phyloP scores from a whole-genome alignment of 768 basidiomycete species.

The Suillus luteus region DNA sequence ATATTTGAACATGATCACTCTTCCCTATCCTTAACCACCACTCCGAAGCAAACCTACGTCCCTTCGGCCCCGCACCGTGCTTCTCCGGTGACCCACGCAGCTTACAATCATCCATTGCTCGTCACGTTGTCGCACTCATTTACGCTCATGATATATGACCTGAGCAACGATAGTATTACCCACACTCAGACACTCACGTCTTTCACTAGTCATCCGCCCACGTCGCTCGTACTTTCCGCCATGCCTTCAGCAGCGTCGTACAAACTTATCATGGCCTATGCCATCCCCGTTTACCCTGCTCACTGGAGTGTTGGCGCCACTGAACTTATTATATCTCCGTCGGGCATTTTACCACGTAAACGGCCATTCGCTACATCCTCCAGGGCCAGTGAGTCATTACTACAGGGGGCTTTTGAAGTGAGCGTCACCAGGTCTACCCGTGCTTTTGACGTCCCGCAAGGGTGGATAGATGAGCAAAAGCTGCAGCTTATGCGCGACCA shows the following conservation, averaged over 20 bases:
- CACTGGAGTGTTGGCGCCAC: conserved; percentile 83
- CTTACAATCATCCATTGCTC: conserved; percentile 78
- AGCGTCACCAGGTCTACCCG: conserved; percentile 62
- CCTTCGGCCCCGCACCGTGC: conserved; percentile 44
- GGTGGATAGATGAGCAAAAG: conserved; percentile 71
- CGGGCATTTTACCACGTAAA: conserved; percentile 17
- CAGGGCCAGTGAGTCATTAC: conserved; percentile 15
- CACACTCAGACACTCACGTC: conserved; percentile 72
- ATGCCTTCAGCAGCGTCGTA: conserved; percentile 55
- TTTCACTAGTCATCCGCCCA: conserved; percentile 78
- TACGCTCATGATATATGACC: conserved; percentile 70
- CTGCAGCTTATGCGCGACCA: conserved; percentile 68
- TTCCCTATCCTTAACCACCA: conserved; percentile 42
- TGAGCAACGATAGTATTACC: conserved; percentile 51
- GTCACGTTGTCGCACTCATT: conserved; percentile 70
- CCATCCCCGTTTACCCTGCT: conserved; percentile 74
- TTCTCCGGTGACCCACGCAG: conserved; percentile 60
- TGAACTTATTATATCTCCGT: conserved; percentile 64
- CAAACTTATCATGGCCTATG: conserved; percentile 74
- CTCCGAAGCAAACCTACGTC: conserved; percentile 47
- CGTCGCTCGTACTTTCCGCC: conserved; percentile 75
- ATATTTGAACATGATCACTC: conserved; percentile 57
- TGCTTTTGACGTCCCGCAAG: conserved; percentile 69
- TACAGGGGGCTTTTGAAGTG: conserved; percentile 46
- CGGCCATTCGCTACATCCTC: conserved; percentile 11